Base-by-base conservation (phyloP, 2,329 filamentous ascomycete genomes). In the Hypoxylon sp. region DNA sequence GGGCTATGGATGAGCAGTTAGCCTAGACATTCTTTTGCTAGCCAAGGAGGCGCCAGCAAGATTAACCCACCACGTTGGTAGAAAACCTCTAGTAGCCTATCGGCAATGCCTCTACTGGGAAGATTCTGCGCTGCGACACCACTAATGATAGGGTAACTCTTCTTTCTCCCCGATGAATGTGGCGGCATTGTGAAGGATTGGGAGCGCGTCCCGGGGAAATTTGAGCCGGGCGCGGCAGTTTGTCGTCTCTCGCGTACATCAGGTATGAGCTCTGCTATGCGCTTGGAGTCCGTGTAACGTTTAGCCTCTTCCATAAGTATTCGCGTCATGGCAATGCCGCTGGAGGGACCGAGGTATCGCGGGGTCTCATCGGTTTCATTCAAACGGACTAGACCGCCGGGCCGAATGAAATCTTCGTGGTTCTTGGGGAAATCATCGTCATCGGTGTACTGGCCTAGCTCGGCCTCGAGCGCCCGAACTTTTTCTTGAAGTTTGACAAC, bases 221-320 rank as follows among this genome's bases (percentile, higher is more conserved):
- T 61, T 7, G 27, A 22, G 31, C 68, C 66, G 33, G 53, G 22
- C 13, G 51, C 48, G 30, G 82, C 83, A 49, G 84, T 82, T 51
- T 83, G 79, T 59, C 84, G 89, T 82, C 82, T 90, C 77, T 79
- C 89, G 79, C 82, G 89, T 78, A 87, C 83, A 61, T 95, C 92
- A 2, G 95, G 93, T 33, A 98, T 93, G 55, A 98, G 90, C 73
- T 98, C 94, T 64, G 94, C 94, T 78, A 98, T 98, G 72, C 91
- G 94, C 79, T 94, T 93, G 4, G 94, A 92, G 76, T 96, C 92
- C 27, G 94, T 97, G 76, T 95, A 97, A 70, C 94, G 91, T 82
- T 97, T 98, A 59, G 95, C 95, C 80, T 97, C 90, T 79, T 98
- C 95, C 92, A 99, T 98, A 10, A 99, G 91, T 73, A 98, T 86